Percentiles rank a stretch among this genome's conserved stretches.
Conservation (phyloP, 2,329 filamentous ascomycete species). For the Phialophora tarda region DNA sequence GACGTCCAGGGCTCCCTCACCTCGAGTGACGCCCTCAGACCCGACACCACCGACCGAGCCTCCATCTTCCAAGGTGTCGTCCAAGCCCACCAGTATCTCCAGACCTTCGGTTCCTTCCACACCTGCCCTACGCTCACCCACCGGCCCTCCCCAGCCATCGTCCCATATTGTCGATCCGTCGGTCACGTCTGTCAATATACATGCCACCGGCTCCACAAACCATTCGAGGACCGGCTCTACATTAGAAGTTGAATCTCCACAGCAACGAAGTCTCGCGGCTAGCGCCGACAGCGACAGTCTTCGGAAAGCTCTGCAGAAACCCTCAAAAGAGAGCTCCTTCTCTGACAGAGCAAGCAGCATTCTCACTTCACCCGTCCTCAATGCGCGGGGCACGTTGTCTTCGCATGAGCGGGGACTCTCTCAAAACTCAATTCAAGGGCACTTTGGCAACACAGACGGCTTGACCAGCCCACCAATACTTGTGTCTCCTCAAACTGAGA, state of each 20-base stretch:
- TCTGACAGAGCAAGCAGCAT: slow-evolving; percentile 26
- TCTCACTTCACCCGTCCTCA: slow-evolving; percentile 30
- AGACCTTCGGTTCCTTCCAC: slow-evolving; percentile 49
- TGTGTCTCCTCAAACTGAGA: slow-evolving; percentile 24
- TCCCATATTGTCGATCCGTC: slow-evolving; percentile 50
- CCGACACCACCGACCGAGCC: slow-evolving; percentile 24
- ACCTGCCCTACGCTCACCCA: slow-evolving; percentile 47
- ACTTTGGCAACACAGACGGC: slow-evolving; percentile 22
- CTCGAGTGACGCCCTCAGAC: slow-evolving; percentile 32
- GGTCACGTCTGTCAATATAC: slow-evolving; percentile 54
- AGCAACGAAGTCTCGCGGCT: slow-evolving; percentile 28
- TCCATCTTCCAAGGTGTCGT: slow-evolving; percentile 49
- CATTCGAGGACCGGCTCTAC: slow-evolving; percentile 38
- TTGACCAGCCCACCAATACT: slow-evolving; percentile 17
- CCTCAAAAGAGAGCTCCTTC: slow-evolving; percentile 41
- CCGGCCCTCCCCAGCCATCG: slow-evolving; percentile 46
- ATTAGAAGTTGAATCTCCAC: slow-evolving; percentile 32
- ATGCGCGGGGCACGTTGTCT: slow-evolving; percentile 8
- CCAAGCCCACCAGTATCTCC: slow-evolving; percentile 51
- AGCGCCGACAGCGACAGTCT: slow-evolving; percentile 35
- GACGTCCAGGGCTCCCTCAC: slow-evolving; percentile 36
- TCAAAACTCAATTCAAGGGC: slow-evolving; percentile 26
- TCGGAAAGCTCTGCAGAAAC: slow-evolving; percentile 39
- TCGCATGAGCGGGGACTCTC: slow-evolving; percentile 35
- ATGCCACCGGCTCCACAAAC: slow-evolving; percentile 38